Evolutionary conservation across 106 monocot species (phyloP).

Genomic region (Gastrodia elata): DNA sequence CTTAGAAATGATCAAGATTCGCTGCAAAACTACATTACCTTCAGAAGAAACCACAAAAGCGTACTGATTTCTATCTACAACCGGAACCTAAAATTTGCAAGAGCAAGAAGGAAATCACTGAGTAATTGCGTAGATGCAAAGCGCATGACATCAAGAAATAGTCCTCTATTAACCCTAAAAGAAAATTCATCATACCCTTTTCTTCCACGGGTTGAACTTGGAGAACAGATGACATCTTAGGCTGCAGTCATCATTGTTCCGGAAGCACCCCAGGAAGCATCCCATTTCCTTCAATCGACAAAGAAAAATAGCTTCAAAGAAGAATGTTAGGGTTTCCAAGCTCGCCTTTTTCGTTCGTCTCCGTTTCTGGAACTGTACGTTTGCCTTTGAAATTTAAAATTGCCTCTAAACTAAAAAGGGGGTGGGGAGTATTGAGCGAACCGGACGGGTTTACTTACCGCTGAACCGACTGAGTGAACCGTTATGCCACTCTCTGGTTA

Average conservation of each 20-base stretch:
- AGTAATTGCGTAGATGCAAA: not conserved
- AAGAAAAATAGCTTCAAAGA: not conserved
- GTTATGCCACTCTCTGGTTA: no score
- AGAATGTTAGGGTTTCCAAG: not conserved
- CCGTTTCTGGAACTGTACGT: no score
- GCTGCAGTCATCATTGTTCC: slow-evolving; percentile 5
- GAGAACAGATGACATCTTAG: not conserved
- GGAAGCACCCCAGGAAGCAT: slow-evolving; percentile 10
- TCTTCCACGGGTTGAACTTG: slow-evolving; percentile 1
- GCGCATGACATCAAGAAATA: not conserved
- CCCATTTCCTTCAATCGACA: not conserved
- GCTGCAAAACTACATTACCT: not conserved
- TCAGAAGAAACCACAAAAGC: slow-evolving; percentile 2
- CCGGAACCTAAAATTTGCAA: not conserved
- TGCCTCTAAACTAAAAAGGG: not conserved
- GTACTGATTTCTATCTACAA: not conserved
- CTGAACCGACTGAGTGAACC: no score
- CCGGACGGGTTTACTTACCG: slow-evolving; percentile 4
- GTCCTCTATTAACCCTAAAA: not conserved
- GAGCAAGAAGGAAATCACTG: not conserved
- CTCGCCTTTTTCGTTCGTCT: not conserved
- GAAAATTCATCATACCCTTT: not conserved
- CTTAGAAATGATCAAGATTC: not conserved
- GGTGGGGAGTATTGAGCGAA: not conserved
- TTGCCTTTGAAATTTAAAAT: not conserved